Conservation (phyloP, 2,329 filamentous ascomycete species). For the Pestalotiopsis fici region DNA sequence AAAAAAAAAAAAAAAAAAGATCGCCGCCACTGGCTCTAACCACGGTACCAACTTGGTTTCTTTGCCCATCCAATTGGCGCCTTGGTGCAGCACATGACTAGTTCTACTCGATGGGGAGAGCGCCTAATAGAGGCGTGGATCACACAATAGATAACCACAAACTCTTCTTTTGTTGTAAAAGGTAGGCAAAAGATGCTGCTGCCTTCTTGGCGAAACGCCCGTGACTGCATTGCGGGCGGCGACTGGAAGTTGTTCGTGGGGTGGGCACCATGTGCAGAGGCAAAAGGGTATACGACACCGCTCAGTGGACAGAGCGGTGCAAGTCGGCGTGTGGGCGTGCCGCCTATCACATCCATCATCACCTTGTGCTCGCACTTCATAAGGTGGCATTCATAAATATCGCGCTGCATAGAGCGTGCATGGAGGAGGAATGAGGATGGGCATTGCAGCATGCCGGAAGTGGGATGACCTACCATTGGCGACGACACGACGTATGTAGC, state of each 20-base stretch:
- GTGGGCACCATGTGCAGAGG: constrained; percentile 7
- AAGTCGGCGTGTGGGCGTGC: not conserved
- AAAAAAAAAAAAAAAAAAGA: not conserved
- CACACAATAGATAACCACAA: not conserved
- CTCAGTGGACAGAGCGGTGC: not conserved
- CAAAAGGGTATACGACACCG: constrained; percentile 6
- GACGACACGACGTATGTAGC: not conserved
- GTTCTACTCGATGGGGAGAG: not conserved
- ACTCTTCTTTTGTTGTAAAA: not conserved
- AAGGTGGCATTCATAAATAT: constrained; percentile 10
- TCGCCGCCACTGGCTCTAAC: not conserved
- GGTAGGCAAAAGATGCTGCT: not conserved
- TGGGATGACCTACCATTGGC: not conserved
- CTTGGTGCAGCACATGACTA: not conserved
- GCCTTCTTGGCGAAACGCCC: constrained; percentile 8
- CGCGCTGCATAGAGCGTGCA: constrained; percentile 5
- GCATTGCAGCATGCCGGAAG: constrained; percentile 6
- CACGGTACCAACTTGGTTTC: not conserved
- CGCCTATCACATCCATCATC: constrained; percentile 8
- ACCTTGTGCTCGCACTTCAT: not conserved
- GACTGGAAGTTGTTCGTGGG: constrained; percentile 8
- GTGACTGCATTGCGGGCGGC: not conserved
- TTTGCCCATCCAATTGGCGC: not conserved
- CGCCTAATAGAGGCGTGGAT: not conserved
- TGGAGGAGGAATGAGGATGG: constrained; percentile 7